These are phyloP conservation scores for Porphyra umbilicalis DNA, from an alignment of 31 red algal genomes.

Conservation along the genomic window DNA sequence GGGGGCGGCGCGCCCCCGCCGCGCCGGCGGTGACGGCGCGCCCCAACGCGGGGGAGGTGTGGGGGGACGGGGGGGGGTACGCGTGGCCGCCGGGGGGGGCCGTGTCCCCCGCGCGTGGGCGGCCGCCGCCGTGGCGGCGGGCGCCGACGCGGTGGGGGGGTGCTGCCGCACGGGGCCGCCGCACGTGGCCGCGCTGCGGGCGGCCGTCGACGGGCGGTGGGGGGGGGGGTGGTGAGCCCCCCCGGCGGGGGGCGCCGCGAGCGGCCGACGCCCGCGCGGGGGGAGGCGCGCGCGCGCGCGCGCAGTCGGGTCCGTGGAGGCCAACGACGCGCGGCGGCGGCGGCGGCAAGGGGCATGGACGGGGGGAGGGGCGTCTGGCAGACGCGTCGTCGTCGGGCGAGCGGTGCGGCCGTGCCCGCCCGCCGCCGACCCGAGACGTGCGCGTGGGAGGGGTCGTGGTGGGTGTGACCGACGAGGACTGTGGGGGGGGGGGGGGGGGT, in stretches of 20 bases:
- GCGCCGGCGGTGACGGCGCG: neutral
- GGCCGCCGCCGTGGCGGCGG: neutral
- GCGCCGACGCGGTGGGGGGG: neutral
- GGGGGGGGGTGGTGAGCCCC: neutral
- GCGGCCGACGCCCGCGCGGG: no score
- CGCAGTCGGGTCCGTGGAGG: no score
- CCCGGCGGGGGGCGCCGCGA: neutral
- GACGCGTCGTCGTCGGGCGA: no score
- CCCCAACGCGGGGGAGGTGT: neutral
- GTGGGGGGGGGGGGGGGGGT: slow-evolving; percentile 85
- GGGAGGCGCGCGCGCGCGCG: no score
- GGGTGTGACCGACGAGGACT: slow-evolving; percentile 91
- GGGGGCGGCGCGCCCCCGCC: neutral
- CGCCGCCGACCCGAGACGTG: no score
- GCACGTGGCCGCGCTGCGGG: neutral
- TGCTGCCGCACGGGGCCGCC: neutral
- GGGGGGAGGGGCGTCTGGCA: no score
- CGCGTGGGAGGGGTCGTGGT: slow-evolving; percentile 45
- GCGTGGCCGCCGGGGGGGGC: neutral
- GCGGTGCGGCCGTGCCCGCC: no score
- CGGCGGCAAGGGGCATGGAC: no score
- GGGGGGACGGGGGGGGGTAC: neutral
- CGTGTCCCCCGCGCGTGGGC: neutral
- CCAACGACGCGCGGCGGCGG: no score
- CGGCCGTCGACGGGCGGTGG: neutral